Percentiles rank a stretch among this genome's conserved stretches.
phyloP scores from a whole-genome alignment of 1,284 basidiomycete species.

The Sporisorium scitamineum region DNA sequence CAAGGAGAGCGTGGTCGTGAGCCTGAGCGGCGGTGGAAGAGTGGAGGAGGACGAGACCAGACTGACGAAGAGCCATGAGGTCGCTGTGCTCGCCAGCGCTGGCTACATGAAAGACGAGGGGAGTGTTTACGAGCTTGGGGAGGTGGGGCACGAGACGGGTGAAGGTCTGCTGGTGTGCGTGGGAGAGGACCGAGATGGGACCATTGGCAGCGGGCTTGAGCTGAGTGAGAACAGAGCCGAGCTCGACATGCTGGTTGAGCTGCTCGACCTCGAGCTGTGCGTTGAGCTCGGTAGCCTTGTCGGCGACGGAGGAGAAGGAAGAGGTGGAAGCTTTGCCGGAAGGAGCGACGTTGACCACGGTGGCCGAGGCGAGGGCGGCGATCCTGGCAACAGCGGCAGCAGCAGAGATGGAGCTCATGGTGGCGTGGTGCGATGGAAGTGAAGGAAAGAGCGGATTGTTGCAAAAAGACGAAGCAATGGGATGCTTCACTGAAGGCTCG shows the following conservation, averaged over 20 bases:
- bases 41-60: constrained; percentile 76
- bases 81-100: constrained; percentile 74
- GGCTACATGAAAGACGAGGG: constrained; percentile 61
- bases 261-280: constrained; percentile 50
- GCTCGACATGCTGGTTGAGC: constrained; percentile 51
- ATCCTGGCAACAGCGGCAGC: constrained; percentile 51
- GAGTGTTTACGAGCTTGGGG: constrained; percentile 53
- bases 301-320: constrained; percentile 36
- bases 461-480: not conserved
- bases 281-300: constrained; percentile 35
- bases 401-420: constrained; percentile 49
- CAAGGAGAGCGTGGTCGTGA: constrained; percentile 80
- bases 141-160: constrained; percentile 65
- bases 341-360: constrained; percentile 46
- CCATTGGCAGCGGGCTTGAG: constrained; percentile 48
- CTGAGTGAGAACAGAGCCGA: constrained; percentile 49
- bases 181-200: constrained; percentile 54
- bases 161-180: constrained; percentile 53
- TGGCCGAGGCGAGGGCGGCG: constrained; percentile 45
- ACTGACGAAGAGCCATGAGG: constrained; percentile 74
- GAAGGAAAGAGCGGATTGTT: not conserved
- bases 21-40: constrained; percentile 77
- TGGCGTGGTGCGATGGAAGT: not conserved
- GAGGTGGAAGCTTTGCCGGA: constrained; percentile 38
- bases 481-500: not conserved